A percentile compares a stretch with the other conserved stretches of the same genome.
Evolutionary conservation across 148 eudicot genomes (phyloP).

Genomic region (Camellia japonica): DNA sequence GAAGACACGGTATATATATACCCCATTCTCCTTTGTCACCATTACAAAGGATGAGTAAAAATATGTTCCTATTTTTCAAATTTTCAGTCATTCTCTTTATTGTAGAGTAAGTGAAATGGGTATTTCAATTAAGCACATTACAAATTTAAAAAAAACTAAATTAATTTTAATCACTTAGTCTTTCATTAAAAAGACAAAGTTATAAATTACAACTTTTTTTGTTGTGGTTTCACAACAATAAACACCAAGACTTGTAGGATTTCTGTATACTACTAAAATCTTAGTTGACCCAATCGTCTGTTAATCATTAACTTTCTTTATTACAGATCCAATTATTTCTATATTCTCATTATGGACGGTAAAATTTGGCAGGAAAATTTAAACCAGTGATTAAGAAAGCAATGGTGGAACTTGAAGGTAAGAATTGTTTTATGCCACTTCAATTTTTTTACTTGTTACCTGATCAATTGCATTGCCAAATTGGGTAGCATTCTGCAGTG

Average conservation of each 20-base stretch:
- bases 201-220: neutral
- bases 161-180: neutral
- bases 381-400: slow-evolving; percentile 20
- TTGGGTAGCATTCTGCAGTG: neutral
- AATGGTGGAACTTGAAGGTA: slow-evolving; percentile 19
- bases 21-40: neutral
- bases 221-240: neutral
- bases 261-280: neutral
- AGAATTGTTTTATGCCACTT: neutral
- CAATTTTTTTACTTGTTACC: neutral
- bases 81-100: neutral
- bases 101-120: neutral
- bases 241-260: neutral
- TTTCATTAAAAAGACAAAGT: neutral
- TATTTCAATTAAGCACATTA: neutral
- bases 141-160: neutral
- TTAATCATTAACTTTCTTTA: neutral
- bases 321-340: neutral
- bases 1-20: slow-evolving; percentile 10
- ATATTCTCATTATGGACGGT: neutral
- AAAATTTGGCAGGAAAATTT: slow-evolving; percentile 11
- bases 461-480: neutral
- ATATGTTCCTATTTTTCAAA: neutral
- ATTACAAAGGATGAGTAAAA: no score
- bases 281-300: neutral